Conservation (phyloP, 106 monocot species). For the Dendrobium huoshanense region DNA sequence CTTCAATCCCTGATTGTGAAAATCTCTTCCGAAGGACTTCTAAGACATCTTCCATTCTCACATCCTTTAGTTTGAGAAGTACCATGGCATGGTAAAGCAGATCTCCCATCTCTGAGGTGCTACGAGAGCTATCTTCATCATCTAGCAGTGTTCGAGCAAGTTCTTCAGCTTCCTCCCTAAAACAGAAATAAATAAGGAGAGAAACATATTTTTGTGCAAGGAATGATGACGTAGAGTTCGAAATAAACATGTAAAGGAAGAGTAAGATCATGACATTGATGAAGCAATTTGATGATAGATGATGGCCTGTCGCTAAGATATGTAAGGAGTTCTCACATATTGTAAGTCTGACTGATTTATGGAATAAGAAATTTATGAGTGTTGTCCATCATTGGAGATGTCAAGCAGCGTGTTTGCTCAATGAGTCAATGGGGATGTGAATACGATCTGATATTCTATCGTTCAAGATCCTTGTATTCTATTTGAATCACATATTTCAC, state of each 20-base stretch:
- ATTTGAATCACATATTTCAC: no score
- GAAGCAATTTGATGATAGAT: not conserved
- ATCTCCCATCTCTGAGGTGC: slow-evolving; percentile 84
- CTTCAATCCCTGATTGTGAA: slow-evolving; percentile 75
- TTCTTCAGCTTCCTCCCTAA: slow-evolving; percentile 86
- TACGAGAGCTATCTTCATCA: slow-evolving; percentile 52
- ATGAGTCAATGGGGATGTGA: no score
- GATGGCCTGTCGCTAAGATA: no score
- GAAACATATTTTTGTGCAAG: not conserved
- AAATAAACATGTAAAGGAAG: not conserved
- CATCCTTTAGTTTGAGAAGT: slow-evolving; percentile 52
- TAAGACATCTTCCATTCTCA: slow-evolving; percentile 70
- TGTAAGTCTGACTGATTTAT: no score
- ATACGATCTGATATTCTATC: no score
- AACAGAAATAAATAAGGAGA: not conserved
- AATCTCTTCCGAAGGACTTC: slow-evolving; percentile 69
- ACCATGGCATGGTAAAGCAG: slow-evolving; percentile 92
- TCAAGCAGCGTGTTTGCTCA: no score
- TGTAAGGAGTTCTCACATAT: no score
- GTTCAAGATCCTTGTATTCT: no score
- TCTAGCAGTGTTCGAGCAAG: slow-evolving; percentile 61
- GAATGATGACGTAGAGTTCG: not conserved
- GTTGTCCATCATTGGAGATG: no score
- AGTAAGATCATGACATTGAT: not conserved
- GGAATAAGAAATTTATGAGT: no score